These are phyloP conservation scores for Pseudodiploospora longispora DNA, from an alignment of 2,329 filamentous ascomycete genomes.

Conservation along the genomic window DNA sequence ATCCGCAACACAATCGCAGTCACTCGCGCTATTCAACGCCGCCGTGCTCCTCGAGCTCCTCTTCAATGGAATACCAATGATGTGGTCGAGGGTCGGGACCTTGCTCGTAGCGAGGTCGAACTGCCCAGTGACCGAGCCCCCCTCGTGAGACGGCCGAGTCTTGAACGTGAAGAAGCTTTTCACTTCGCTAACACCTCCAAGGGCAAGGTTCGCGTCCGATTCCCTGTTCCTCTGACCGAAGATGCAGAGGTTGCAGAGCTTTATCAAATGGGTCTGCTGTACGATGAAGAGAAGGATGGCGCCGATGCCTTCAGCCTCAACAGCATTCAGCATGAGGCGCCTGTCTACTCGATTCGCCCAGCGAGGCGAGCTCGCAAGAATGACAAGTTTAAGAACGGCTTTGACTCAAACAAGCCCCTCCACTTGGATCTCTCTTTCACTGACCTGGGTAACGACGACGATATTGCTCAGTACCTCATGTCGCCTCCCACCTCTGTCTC, in stretches of 20 bases:
- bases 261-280: constrained; percentile 37
- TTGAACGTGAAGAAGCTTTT: constrained; percentile 41
- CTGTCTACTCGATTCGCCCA: constrained; percentile 29
- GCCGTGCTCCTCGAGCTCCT: not conserved
- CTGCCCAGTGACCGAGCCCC: constrained; percentile 28
- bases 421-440: constrained; percentile 35
- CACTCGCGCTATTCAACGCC: constrained; percentile 1
- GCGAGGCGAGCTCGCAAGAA: constrained; percentile 24
- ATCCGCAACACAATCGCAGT: constrained; percentile 2
- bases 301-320: constrained; percentile 30
- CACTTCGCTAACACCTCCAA: constrained; percentile 31
- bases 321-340: constrained; percentile 29
- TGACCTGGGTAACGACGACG: constrained; percentile 31
- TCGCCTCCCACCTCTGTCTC: constrained; percentile 13
- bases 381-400: constrained; percentile 13
- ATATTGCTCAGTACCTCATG: constrained; percentile 29
- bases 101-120: constrained; percentile 26
- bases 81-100: constrained; percentile 25
- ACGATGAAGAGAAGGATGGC: constrained; percentile 28
- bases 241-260: constrained; percentile 32
- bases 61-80: constrained; percentile 4
- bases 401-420: constrained; percentile 19
- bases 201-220: constrained; percentile 18
- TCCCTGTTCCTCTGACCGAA: constrained; percentile 15
- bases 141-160: constrained; percentile 28